These are phyloP conservation scores for Murraya koenigii DNA, from an alignment of 345 rosid species.

Conservation along the genomic window DNA sequence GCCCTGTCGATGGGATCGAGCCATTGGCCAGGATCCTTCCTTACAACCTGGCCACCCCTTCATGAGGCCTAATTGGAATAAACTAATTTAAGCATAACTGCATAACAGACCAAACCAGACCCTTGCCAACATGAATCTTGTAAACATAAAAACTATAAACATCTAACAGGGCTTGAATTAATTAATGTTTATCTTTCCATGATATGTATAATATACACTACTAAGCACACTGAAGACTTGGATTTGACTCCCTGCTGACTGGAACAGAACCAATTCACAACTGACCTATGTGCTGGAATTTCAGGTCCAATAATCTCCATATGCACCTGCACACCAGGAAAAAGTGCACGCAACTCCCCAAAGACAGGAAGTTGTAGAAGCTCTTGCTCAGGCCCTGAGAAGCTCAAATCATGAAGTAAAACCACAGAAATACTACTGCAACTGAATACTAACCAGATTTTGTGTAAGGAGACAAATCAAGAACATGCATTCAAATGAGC, in stretches of 20 bases:
- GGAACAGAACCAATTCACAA: conserved; percentile 5
- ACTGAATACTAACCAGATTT: not conserved
- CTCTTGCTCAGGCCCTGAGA: conserved; percentile 91
- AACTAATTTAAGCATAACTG: not conserved
- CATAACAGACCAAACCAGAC: not conserved
- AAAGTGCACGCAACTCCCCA: conserved; percentile 75
- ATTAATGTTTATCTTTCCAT: not conserved
- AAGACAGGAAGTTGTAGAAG: conserved; percentile 79
- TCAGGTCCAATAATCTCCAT: conserved; percentile 83
- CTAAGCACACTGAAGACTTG: not conserved
- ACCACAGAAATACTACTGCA: not conserved
- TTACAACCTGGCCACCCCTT: not conserved
- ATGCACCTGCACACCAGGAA: conserved; percentile 57
- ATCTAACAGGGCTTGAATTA: not conserved
- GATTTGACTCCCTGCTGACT: not conserved
- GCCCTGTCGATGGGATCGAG: not conserved
- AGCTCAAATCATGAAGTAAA: conserved; percentile 24
- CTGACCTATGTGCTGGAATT: conserved; percentile 66
- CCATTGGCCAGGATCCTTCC: not conserved
- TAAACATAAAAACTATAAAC: not conserved
- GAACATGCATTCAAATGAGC: not conserved
- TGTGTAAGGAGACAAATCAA: not conserved
- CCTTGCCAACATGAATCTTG: not conserved
- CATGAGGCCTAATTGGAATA: not conserved
- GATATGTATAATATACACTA: not conserved